Base-by-base conservation (phyloP, 2,329 filamentous ascomycete species). In the Sarocladium oryzae region DNA sequence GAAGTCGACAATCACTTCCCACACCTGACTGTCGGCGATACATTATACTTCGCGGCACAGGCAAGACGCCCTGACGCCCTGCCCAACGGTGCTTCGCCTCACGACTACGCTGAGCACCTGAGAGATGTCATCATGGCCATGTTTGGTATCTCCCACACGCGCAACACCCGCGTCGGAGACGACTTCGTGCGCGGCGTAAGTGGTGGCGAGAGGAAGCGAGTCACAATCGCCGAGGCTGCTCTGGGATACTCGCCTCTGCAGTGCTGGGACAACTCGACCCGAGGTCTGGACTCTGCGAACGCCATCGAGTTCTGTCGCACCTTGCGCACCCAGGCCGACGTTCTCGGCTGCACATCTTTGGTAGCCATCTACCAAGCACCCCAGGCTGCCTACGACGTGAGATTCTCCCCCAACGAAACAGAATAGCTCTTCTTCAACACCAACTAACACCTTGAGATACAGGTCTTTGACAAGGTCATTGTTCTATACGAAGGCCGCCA, bases 1-100 rank as follows among this genome's bases (percentile, higher is more conserved):
- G 88, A 93, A 66, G 84, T 88, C 32, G 89, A 95, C 63, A 84
- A 87, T 4, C 87, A 91, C 67, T 91, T 91, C 61, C 86, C 87
- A 11, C 79, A 84, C 69, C 69, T 93, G 59, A 84, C 80, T 2
- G 88, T 92, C 38, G 86, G 86, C 49, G 85, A 92, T 60, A 93
- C 88, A 1, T 75, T 92, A 43, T 84, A 81, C 51, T 92, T 92
- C 55, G 88, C 88, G 16, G 86, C 88, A 3, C 74, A 80, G 16
- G 85, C 87, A 5, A 77, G 85, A 52, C 79, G 84, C 48, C 84
- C 85, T 2, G 77, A 79, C 37, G 60, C 77, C 28, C 74, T 84
- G 2, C 84, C 84, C 4, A 70, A 75, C 7, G 82, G 82, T 35
- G 71, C 85, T 11, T 70, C 71, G 56, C 71, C 70, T 55, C 65